Base-by-base conservation (phyloP, 768 basidiomycete genomes). In the Omphalotus guepiniiformis region DNA sequence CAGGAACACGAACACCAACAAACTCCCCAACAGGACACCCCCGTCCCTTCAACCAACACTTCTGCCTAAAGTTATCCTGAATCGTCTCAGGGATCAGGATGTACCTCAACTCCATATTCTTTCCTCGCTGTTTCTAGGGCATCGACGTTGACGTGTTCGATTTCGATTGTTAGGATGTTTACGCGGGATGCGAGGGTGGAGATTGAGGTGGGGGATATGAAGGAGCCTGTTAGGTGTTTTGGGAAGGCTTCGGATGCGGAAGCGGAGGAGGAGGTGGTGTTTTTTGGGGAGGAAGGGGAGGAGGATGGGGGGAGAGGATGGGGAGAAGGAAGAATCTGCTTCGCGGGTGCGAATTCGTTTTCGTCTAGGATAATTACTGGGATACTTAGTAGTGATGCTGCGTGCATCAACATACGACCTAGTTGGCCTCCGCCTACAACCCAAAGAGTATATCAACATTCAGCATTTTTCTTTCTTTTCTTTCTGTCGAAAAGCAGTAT, bases 381-480 rank as follows among this genome's bases (percentile, higher is more conserved):
- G 56, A 96, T 74, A 58, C 93, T 89, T 41, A 98, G 77, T 26
- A 92, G 75, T 2, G 93, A 85, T 3, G 95, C 94, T 0, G 94
- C 83, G 26, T 85, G 84, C 3, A 86, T 89, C 12, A 99, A 78
- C 96, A 99, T 99, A 19, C 95, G 91, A 21, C 95, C 95, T 21
- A 99, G 81, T 67, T 98, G 95, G 53, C 95, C 94, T 29, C 96
- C 96, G 53, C 95, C 95, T 94, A 54, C 41, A 30, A 38, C 32
- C 39, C 23, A n/a, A 12, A 42, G 12, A 3, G 18, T 12, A 32
- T 22, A 22, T 44, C 21, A 44, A 35, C 15, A 4, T 7, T n/a
- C 19, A 6, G 12, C 11, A 15, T 3, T 12, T n/a, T n/a, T n/a
- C n/a, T n/a, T n/a, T n/a, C n/a, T n/a, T n/a, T 11, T 27, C 72